Evolutionary conservation across 306 rosid genomes (phyloP).

Genomic region (Acacia melanoxylon): DNA sequence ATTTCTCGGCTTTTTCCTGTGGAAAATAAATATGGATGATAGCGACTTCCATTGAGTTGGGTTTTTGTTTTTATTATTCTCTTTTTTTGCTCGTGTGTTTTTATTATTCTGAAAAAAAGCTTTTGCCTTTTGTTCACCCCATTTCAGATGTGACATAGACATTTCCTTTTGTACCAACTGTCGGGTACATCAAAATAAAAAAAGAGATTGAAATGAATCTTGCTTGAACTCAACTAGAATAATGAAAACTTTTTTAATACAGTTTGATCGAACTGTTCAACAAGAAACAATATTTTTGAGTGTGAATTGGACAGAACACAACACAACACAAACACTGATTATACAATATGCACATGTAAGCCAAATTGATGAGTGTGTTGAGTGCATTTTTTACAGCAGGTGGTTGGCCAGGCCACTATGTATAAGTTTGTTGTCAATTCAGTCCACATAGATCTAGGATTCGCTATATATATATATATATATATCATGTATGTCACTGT

Average conservation of each 20-base stretch:
- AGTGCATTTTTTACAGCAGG: not conserved
- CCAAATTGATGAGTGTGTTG: not conserved
- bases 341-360: not conserved
- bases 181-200: not conserved
- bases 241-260: not conserved
- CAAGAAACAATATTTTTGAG: not conserved
- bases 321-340: not conserved
- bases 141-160: not conserved
- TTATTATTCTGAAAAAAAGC: not conserved
- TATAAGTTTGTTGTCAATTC: not conserved
- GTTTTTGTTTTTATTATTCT: not conserved
- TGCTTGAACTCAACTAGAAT: not conserved
- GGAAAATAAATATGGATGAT: not conserved
- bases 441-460: not conserved
- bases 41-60: not conserved
- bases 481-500: not conserved
- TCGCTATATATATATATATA: not conserved
- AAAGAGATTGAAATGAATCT: not conserved
- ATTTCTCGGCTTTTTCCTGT: not conserved
- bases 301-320: not conserved
- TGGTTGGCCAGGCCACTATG: conserved; percentile 23
- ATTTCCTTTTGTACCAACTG: not conserved
- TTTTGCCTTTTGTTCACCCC: not conserved
- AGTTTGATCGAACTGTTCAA: not conserved
- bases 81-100: too few species aligned